Evolutionary conservation across 208 protist genomes (phyloP).

Genomic region (Balamuthia mandrillaris): DNA sequence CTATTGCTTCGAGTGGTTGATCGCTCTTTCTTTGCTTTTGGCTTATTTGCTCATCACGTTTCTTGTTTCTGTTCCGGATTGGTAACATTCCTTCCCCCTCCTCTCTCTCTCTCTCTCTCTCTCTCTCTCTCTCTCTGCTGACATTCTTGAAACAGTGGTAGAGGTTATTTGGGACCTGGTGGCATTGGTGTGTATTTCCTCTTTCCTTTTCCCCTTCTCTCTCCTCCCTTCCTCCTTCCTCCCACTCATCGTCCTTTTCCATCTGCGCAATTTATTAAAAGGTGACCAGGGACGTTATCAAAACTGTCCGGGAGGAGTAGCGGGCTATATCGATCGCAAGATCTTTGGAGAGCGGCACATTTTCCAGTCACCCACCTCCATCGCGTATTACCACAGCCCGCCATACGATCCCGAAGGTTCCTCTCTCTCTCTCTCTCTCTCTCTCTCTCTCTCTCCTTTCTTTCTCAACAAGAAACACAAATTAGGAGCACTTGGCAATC

Average conservation of each 20-base stretch:
- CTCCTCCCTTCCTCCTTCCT: background rate
- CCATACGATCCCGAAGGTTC: no score
- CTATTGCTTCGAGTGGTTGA: constrained; percentile 41
- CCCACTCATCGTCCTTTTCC: no score
- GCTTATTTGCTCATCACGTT: constrained; percentile 51
- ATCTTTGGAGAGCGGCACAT: constrained; percentile 48
- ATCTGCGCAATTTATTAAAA: background rate
- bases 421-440: no score
- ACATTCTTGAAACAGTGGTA: no score
- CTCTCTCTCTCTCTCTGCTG: no score
- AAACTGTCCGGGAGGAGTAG: constrained; percentile 55
- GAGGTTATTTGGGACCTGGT: constrained; percentile 50
- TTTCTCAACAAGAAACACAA: no score
- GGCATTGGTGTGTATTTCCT: no score
- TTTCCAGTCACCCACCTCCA: constrained; percentile 12
- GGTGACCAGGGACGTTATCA: constrained; percentile 14
- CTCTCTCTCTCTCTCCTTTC: background rate
- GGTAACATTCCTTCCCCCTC: no score
- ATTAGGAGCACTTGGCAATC: constrained; percentile 44
- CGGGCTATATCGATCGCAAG: constrained; percentile 37
- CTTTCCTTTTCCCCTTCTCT: background rate
- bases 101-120: no score
- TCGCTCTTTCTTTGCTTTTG: constrained; percentile 2
- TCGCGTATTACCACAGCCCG: no score
- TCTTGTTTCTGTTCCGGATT: constrained; percentile 40